Base-by-base conservation (phyloP, 441 rosid genomes). In the Pelargonium australe region DNA sequence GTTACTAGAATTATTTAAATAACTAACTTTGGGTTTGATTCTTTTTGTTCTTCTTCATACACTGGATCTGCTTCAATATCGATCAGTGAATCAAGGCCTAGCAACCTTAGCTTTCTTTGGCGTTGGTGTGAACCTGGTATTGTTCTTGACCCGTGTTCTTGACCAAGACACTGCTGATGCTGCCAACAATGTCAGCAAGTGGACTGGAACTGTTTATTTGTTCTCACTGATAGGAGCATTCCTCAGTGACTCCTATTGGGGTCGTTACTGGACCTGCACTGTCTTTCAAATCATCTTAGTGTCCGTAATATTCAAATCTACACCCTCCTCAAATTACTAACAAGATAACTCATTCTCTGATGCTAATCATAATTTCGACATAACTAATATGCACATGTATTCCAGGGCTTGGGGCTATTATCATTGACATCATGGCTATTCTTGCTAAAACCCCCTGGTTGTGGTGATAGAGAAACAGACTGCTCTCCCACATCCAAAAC, bases 171-270 rank as follows among this genome's bases (percentile, higher is more conserved):
- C 90, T 81, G 99, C 95, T 61, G 98, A 90, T 13, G 99, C 99
- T 65, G 99, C 98, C 4, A 95, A 92, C 64, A 92, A 82, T 65
- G 99, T 95, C 11, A 95, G 99, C 90, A 95, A 92, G 82, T 95
- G 99, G 99, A 95, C 99, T n/a, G 98, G 98, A 69, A 95, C 99
- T 5, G 99, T 95, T 68, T 95, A 95, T 66, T 89, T 95, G 63
- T 95, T 90, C 85, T 95, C 99, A 7, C 83, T 95, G 10, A 91
- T 95, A 1, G 99, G 98, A 12, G 99, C 99, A 61, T 92, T 95
- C 75, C 88, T 95, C 8, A 92, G 98, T 60, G 97, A 92, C 71
- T 92, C 99, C 64, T 95, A 95, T 75, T 95, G 97, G 97, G 99
- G 99, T 57, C 78, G 99, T 78, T 92, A 77, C 95, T 89, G 89